phyloP scores from a whole-genome alignment of 108 stramenopile genomes.

The Schizochytrium sp. region DNA sequence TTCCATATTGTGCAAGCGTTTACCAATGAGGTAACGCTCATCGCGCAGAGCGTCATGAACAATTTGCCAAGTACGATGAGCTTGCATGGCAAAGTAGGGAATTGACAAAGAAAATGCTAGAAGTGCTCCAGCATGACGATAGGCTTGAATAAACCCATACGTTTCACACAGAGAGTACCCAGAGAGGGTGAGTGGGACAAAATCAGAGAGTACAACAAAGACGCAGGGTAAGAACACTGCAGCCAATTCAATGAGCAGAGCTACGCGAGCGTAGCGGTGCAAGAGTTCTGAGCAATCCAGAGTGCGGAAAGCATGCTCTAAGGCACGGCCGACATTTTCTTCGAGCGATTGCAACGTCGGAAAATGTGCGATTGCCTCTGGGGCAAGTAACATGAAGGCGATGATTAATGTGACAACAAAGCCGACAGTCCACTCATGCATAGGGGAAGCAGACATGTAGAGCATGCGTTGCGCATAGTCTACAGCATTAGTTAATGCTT shows the following conservation, averaged over 20 bases:
- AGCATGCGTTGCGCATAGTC: neutral
- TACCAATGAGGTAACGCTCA: conserved; percentile 48
- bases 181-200: neutral
- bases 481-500: neutral
- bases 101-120: neutral
- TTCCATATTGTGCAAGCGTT: conserved; percentile 57
- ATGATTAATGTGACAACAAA: neutral
- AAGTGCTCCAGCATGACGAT: neutral
- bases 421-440: conserved; percentile 46
- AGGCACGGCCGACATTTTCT: neutral
- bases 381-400: neutral
- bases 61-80: conserved; percentile 2
- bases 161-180: neutral
- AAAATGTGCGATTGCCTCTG: neutral
- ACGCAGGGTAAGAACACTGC: neutral
- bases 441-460: conserved; percentile 31
- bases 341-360: neutral
- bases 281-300: conserved; percentile 15
- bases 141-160: neutral
- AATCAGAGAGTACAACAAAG: neutral
- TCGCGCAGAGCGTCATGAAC: conserved; percentile 51
- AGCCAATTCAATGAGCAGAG: neutral
- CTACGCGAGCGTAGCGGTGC: neutral
- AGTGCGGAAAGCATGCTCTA: neutral
- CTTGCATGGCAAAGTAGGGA: neutral